These are phyloP conservation scores for Ceratobasidium sp. DNA, from an alignment of 1,284 basidiomycete genomes.

Conservation along the genomic window DNA sequence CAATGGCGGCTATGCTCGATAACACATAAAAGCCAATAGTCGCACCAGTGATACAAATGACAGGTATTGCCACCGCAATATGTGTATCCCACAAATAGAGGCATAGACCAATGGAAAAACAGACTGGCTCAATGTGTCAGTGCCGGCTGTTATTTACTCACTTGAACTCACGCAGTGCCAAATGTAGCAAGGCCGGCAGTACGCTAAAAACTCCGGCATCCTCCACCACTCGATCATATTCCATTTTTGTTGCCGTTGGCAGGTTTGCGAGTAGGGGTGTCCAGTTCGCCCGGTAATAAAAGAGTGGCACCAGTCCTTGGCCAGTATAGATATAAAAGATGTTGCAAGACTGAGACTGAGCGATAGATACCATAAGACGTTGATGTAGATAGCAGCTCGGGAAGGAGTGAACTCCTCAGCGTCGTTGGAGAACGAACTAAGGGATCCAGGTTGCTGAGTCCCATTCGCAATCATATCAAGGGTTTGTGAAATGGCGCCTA, in stretches of 20 bases:
- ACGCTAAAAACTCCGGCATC: background rate
- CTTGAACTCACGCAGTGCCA: constrained; percentile 1
- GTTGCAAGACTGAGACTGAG: constrained; percentile 12
- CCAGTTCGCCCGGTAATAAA: constrained; percentile 9
- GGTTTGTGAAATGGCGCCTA: background rate
- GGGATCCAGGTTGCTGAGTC: background rate
- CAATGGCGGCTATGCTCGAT: too few relatives aligned
- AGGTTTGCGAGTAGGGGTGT: background rate
- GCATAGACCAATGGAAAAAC: background rate
- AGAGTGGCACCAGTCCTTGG: constrained; percentile 11
- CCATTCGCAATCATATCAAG: background rate
- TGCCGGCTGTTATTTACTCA: background rate
- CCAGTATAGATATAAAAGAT: constrained; percentile 4
- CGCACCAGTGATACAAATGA: background rate
- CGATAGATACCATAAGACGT: background rate
- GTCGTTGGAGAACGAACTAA: background rate
- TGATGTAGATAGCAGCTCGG: background rate
- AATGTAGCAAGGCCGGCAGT: background rate
- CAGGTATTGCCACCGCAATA: background rate
- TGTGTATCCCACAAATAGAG: constrained; percentile 4
- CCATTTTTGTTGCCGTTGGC: background rate
- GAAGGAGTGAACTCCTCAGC: background rate
- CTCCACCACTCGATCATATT: background rate
- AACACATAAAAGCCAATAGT: background rate
- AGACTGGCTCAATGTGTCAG: background rate